Evolutionary conservation across 163 green algal species (phyloP), one percentile per base, ranked within the genome.

Genomic region (Botryococcus braunii): DNA sequence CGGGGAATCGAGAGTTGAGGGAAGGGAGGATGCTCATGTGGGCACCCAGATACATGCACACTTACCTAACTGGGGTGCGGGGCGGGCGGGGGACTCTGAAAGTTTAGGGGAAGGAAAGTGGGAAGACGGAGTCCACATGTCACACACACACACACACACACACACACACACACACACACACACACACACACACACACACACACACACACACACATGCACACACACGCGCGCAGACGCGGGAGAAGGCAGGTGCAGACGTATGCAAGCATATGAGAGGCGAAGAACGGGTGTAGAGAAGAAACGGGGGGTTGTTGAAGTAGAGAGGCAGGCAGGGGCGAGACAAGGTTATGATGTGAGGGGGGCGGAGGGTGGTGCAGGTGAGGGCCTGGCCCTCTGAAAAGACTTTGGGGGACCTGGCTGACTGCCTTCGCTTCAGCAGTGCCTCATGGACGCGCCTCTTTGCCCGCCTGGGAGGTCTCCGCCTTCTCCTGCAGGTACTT

Each of bases 341-440:
- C 0, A 1, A 34, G 32, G 35, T 9, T 27, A 0, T 5, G 63
- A 9, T 5, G 41, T 4, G 3, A 49, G n/a, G 31, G 46, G 21
- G 46, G 17, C 21, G 13, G 46, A 80, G 79, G 77, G 64, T 83
- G 11, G 40, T 39, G 17, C 66, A 77, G 67, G 66, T 82, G 49
- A 68, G 69, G 67, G 46, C 63, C 11, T 78, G 73, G 69, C 77
- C 77, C 1, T 69, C 63, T 25, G 40, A 31, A 0, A 31, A 60
- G 13, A 71, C 69, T 0, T 58, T 83, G 25, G 74, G 60, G 5
- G 70, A 78, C 40, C 50, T 76, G 5, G 76, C 74, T 64, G 73
- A 78, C 67, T 76, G 69, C 63, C 68, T 83, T 5, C 70, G 74
- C 70, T 83, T 78, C 58, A 61, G 72, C 59, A 65, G 52, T 34